These are phyloP conservation scores for Monosporozyma yasuniensis DNA, from an alignment of 805 yeast genomes.

Conservation along the genomic window DNA sequence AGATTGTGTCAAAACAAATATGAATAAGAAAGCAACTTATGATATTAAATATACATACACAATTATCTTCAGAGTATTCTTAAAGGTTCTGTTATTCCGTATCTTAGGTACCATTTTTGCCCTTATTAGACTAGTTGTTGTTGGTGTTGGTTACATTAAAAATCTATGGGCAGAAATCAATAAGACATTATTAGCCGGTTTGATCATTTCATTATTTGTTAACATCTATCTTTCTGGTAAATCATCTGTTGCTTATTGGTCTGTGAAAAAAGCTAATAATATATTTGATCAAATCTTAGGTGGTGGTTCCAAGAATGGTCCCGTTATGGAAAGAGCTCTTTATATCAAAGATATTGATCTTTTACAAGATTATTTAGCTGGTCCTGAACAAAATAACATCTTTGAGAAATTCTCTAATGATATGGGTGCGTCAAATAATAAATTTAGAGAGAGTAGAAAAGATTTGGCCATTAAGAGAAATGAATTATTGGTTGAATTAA, in stretches of 20 bases:
- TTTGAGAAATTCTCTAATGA: conserved; percentile 29
- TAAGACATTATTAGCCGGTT: conserved; percentile 33
- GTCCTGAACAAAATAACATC: conserved; percentile 22
- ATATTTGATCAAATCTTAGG: conserved; percentile 21
- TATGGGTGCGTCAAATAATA: conserved; percentile 9
- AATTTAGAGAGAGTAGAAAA: conserved; percentile 28
- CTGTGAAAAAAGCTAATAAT: conserved; percentile 39
- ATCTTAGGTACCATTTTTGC: conserved; percentile 8
- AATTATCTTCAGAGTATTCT: conserved; percentile 7
- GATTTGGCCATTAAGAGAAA: conserved; percentile 65
- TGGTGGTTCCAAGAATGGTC: conserved; percentile 10
- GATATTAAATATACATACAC: conserved; percentile 9
- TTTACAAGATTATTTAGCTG: conserved; percentile 31
- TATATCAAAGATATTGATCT: conserved; percentile 49
- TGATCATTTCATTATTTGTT: conserved; percentile 37
- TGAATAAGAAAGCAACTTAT: conserved; percentile 5
- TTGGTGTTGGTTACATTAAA: neutral
- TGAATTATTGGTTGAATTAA: conserved; percentile 58
- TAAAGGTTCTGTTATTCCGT: conserved; percentile 6
- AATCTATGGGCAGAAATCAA: conserved; percentile 22
- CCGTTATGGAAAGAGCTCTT: conserved; percentile 51
- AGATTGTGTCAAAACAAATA: conserved; percentile 1
- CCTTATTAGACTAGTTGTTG: conserved; percentile 8
- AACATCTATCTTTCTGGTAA: conserved; percentile 48
- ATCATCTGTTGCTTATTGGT: conserved; percentile 51